phyloP scores from a whole-genome alignment of 2,329 filamentous ascomycete genomes.

The Colletotrichum karsti region DNA sequence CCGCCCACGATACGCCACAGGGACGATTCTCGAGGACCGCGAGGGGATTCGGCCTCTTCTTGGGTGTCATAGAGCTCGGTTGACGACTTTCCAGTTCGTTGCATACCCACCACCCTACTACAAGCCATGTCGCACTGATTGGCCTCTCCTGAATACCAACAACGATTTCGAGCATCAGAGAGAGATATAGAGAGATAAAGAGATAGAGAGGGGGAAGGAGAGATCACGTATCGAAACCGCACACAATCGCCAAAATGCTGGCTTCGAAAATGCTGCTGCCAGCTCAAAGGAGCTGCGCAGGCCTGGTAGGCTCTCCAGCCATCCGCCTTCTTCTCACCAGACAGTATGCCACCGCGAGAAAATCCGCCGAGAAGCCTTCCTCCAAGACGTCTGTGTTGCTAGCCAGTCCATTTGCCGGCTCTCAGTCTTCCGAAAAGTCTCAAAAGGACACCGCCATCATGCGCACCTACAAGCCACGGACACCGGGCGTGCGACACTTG shows the following conservation, averaged over 20 bases:
- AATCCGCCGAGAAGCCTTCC: slow-evolving; percentile 1
- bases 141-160: not conserved
- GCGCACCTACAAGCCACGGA: slow-evolving; percentile 91
- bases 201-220: no score
- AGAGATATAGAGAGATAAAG: no score
- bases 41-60: not conserved
- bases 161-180: not conserved
- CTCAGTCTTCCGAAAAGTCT: slow-evolving; percentile 35
- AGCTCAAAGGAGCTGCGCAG: slow-evolving; percentile 8
- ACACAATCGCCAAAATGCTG: not conserved
- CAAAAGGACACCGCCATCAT: slow-evolving; percentile 57
- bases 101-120: not conserved
- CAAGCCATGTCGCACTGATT: slow-evolving; percentile 21
- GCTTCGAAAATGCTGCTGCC: not conserved
- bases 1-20: not conserved
- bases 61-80: not conserved
- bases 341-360: slow-evolving; percentile 21
- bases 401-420: slow-evolving; percentile 26
- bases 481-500: slow-evolving; percentile 91
- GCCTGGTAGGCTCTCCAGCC: slow-evolving; percentile 5
- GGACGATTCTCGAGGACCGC: not conserved
- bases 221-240: not conserved
- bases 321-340: slow-evolving; percentile 1
- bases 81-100: not conserved
- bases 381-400: slow-evolving; percentile 30